A percentile compares a stretch with the other conserved stretches of the same genome.
Conservation (phyloP, 352 stramenopile genomes). For the Aphanomyces astaci region DNA sequence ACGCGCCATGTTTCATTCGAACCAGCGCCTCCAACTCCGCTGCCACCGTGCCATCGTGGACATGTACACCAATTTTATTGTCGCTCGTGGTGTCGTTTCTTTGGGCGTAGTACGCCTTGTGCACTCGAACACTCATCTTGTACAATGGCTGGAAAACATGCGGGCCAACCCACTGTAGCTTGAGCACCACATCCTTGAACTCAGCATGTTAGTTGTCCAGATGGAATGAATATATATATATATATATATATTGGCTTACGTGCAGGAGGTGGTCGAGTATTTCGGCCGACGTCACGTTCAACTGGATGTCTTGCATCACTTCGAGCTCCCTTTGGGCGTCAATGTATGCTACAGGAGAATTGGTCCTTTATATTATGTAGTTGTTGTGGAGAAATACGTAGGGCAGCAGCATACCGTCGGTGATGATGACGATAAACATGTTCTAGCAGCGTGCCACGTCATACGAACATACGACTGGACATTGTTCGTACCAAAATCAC, state of each 20-base stretch:
- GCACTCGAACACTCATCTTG: background rate
- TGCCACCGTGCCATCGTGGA: background rate
- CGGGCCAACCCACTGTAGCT: background rate
- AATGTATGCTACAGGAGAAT: conserved; percentile 21
- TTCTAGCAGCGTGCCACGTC: conserved; percentile 12
- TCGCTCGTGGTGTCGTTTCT: no score
- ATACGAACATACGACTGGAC: no score
- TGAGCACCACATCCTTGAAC: conserved; percentile 8
- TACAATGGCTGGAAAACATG: conserved; percentile 5
- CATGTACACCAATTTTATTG: no score
- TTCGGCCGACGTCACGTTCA: conserved; percentile 15
- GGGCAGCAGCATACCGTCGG: no score
- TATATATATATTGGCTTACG: background rate
- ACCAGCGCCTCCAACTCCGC: background rate
- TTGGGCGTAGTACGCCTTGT: background rate
- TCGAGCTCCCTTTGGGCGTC: conserved; percentile 15
- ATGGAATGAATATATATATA: no score
- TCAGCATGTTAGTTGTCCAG: no score
- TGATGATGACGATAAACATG: conserved; percentile 24
- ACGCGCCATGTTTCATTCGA: background rate
- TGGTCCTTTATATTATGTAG: no score
- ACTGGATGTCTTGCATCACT: conserved; percentile 2
- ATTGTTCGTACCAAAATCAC: conserved; percentile 19
- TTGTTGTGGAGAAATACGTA: no score
- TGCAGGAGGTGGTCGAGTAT: conserved; percentile 6